Base-by-base conservation (phyloP, 1,139 yeast genomes). In the Suhomyces kunorum region DNA sequence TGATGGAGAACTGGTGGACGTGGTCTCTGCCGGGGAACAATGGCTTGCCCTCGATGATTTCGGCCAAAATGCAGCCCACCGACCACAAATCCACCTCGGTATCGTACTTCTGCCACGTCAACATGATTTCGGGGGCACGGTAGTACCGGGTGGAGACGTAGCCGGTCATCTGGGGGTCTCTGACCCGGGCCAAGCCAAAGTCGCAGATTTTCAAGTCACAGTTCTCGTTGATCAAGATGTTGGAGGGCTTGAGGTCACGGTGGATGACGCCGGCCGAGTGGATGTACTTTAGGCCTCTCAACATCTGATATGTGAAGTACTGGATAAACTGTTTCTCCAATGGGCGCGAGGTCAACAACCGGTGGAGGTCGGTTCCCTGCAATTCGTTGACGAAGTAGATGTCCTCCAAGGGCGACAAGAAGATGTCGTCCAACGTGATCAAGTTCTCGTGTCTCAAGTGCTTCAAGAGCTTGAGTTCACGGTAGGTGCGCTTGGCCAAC, bases 61-160 rank as follows among this genome's bases (percentile, higher is more conserved):
- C 99, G 9, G 98, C 95, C 58, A 92, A 87, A 49, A 92, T 92
- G 68, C 99, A 92, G 13, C 98, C 99, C n/a, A 95, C 97, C 13
- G 96, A 86, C 99, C 99, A 92, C 55, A 92, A 86, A 63, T 92
- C 99, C 29, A 94, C 98, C 66, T 92, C 98, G n/a, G 89, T 85
- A 60, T 92, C 98, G 68, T 92, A 92, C 64, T 94, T 90, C 64
- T 92, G 99, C 99, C 99, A 92, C 18, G 98, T 90, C 52, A 92
- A 77, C 99, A 92, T 92, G 64, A 92, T 92, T 65, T 92, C 99
- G 2, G 98, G 99, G 0, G 98, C 99, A 51, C 99, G 78, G 64
- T 92, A 92, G 73, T 92, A 94, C 56, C 99, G 71, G 3, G 99
- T 92, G 14, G 95, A 85, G 13, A 92, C 98, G 63, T 92, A 92